These are phyloP conservation scores for Kodamaea laetipori DNA, from an alignment of 805 yeast species.

Conservation along the genomic window DNA sequence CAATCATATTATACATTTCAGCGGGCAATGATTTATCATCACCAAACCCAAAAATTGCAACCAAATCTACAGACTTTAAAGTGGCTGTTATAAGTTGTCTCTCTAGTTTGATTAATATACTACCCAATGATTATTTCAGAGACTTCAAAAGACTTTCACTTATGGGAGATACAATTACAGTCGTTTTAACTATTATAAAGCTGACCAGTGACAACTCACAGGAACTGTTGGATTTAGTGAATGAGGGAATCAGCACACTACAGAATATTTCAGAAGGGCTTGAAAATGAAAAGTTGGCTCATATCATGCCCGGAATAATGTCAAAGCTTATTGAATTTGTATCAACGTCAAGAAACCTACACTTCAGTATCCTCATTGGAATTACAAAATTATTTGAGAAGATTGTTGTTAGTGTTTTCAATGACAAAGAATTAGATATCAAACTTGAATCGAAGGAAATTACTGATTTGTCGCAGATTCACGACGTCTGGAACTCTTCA, in stretches of 20 bases:
- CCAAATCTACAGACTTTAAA: slow-evolving; percentile 18
- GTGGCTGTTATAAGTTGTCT: slow-evolving; percentile 20
- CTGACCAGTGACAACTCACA: slow-evolving; percentile 15
- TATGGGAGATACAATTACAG: slow-evolving; percentile 32
- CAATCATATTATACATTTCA: slow-evolving; percentile 30
- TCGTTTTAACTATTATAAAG: slow-evolving; percentile 24
- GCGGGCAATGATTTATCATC: slow-evolving; percentile 17
- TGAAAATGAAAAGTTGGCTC: slow-evolving; percentile 34
- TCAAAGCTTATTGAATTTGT: slow-evolving; percentile 36
- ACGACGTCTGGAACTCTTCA: slow-evolving; percentile 16
- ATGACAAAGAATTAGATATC: slow-evolving; percentile 23
- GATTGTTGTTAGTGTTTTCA: slow-evolving; percentile 32
- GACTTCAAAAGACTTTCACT: slow-evolving; percentile 24
- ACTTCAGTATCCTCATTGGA: slow-evolving; percentile 23
- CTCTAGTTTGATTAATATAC: slow-evolving; percentile 16
- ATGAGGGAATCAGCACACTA: slow-evolving; percentile 18
- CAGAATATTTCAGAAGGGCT: slow-evolving; percentile 21
- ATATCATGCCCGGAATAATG: slow-evolving; percentile 43
- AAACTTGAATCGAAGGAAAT: slow-evolving; percentile 5
- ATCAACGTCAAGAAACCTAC: slow-evolving; percentile 23
- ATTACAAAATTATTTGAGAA: slow-evolving; percentile 25
- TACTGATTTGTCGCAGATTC: slow-evolving; percentile 15
- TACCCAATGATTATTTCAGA: slow-evolving; percentile 25
- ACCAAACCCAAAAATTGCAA: background rate
- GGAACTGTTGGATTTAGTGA: slow-evolving; percentile 21